These are phyloP conservation scores for Cordyceps militaris DNA, from an alignment of 2,329 filamentous ascomycete genomes.

Conservation along the genomic window DNA sequence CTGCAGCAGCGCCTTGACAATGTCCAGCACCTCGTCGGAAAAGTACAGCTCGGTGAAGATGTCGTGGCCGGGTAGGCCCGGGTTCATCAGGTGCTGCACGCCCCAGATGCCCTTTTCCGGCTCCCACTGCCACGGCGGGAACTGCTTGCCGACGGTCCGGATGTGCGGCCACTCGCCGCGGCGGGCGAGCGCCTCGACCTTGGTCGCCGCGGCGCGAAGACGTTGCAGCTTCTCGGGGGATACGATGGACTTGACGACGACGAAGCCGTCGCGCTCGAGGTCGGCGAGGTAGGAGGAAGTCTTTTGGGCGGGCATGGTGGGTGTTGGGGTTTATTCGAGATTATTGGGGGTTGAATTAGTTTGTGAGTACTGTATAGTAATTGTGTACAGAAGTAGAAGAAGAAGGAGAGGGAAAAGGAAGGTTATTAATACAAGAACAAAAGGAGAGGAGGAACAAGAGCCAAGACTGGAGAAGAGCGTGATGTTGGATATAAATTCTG, in stretches of 20 bases:
- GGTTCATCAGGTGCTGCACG: slow-evolving; percentile 78
- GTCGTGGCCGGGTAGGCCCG: slow-evolving; percentile 53
- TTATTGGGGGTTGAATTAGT: background rate
- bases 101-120: slow-evolving; percentile 71
- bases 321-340: background rate
- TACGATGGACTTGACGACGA: slow-evolving; percentile 62
- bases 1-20: slow-evolving; percentile 58
- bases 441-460: background rate
- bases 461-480: slow-evolving; percentile 7
- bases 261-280: slow-evolving; percentile 68
- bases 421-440: background rate
- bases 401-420: background rate
- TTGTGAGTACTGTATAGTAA: background rate
- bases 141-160: slow-evolving; percentile 81
- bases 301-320: slow-evolving; percentile 17
- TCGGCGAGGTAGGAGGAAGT: slow-evolving; percentile 27
- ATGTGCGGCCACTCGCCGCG: slow-evolving; percentile 73
- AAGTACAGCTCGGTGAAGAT: slow-evolving; percentile 68
- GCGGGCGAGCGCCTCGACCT: slow-evolving; percentile 55
- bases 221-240: slow-evolving; percentile 43
- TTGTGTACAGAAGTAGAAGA: background rate
- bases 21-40: slow-evolving; percentile 51
- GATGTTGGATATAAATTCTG: slow-evolving; percentile 5
- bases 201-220: slow-evolving; percentile 53
- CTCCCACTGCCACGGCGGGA: slow-evolving; percentile 71